phyloP scores from a whole-genome alignment of 345 rosid species.

The Chamaenerion angustifolium region DNA sequence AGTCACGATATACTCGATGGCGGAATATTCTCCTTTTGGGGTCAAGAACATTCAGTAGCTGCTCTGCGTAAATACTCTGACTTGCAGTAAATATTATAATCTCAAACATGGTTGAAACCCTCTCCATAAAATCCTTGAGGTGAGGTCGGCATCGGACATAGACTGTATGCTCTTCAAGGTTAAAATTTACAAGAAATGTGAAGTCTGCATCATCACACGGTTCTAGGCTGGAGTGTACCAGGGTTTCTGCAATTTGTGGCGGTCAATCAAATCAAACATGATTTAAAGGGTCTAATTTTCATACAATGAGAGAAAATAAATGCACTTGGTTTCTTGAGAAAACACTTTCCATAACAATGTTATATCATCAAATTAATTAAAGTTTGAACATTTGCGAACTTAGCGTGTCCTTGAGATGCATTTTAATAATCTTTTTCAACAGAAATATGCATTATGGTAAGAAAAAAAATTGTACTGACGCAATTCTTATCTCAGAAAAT shows the following conservation, averaged over 20 bases:
- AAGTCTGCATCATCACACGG: slow-evolving; percentile 83
- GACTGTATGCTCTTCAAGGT: slow-evolving; percentile 71
- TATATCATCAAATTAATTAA: too few species aligned
- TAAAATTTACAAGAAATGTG: slow-evolving; percentile 80
- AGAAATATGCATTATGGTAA: too few species aligned
- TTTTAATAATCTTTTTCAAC: too few species aligned
- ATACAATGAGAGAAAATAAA: background rate
- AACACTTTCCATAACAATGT: too few species aligned
- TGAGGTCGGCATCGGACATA: slow-evolving; percentile 90
- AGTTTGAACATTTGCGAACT: too few species aligned
- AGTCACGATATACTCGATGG: slow-evolving; percentile 88
- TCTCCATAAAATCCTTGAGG: slow-evolving; percentile 81
- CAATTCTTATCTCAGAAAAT: background rate
- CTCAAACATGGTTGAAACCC: slow-evolving; percentile 73
- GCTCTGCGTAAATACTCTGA: slow-evolving; percentile 93
- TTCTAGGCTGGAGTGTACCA: slow-evolving; percentile 86
- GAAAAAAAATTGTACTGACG: too few species aligned
- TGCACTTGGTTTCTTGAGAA: too few species aligned
- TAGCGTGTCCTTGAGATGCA: too few species aligned
- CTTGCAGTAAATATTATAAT: slow-evolving; percentile 95
- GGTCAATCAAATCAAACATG: background rate
- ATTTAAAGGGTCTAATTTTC: background rate
- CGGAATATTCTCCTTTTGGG: slow-evolving; percentile 88
- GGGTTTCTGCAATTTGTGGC: slow-evolving; percentile 49
- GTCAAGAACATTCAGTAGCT: slow-evolving; percentile 95